Percentiles rank a stretch among this genome's conserved stretches.
Conservation (phyloP, 495 filamentous ascomycete genomes). For the Penicillium turbatum region DNA sequence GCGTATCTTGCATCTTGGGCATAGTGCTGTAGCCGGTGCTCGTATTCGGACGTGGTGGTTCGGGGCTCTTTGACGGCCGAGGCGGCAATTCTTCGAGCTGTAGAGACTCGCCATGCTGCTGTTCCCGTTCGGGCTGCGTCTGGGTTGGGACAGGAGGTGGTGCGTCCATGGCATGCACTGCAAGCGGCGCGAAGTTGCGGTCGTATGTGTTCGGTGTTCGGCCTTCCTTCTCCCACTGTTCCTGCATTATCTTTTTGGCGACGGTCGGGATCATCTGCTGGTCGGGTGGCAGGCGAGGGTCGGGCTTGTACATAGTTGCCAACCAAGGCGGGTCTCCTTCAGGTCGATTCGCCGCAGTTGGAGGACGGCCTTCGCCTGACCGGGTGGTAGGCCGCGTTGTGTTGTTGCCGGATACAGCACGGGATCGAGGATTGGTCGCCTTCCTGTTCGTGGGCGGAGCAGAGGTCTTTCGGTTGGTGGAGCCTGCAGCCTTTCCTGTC, state of each 20-base stretch:
- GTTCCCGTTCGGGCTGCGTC: constrained; percentile 3
- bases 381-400: constrained; percentile 60
- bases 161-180: constrained; percentile 47
- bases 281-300: constrained; percentile 89
- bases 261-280: constrained; percentile 94
- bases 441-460: constrained; percentile 38
- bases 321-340: constrained; percentile 97
- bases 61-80: constrained; percentile 33
- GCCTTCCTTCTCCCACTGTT: constrained; percentile 91
- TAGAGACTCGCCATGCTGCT: constrained; percentile 18
- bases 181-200: constrained; percentile 73
- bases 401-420: constrained; percentile 36
- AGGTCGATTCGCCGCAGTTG: constrained; percentile 64
- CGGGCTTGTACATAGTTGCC: constrained; percentile 89
- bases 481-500: constrained; percentile 43
- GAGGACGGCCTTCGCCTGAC: constrained; percentile 53
- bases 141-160: constrained; percentile 23
- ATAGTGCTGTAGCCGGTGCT: constrained; percentile 50
- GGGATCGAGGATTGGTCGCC: constrained; percentile 28
- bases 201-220: constrained; percentile 78
- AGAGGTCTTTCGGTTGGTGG: constrained; percentile 41
- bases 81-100: constrained; percentile 24
- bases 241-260: constrained; percentile 84
- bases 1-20: constrained; percentile 48
- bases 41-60: constrained; percentile 36